A percentile compares a stretch with the other conserved stretches of the same genome.
Conservation (phyloP, 2,329 filamentous ascomycete genomes). For the Ceratocystis ficicola region DNA sequence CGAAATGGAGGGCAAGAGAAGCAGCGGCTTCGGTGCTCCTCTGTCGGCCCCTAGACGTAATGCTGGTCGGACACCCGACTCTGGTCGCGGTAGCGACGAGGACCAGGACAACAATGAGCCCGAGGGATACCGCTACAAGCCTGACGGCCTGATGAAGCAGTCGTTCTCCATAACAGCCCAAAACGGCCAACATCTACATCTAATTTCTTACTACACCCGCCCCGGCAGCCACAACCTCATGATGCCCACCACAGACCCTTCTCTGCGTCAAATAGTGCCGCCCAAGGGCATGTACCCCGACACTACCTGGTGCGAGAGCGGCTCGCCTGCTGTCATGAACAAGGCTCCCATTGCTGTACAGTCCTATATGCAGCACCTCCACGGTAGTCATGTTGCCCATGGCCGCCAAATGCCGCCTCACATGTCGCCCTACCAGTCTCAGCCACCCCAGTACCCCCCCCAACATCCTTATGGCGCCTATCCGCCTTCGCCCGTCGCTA, state of each 20-base stretch:
- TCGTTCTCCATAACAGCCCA: slow-evolving; percentile 98
- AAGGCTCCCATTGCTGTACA: slow-evolving; percentile 54
- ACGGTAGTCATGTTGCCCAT: slow-evolving; percentile 25
- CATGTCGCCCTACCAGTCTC: slow-evolving; percentile 28
- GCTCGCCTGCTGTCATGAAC: slow-evolving; percentile 68
- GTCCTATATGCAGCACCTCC: slow-evolving; percentile 30
- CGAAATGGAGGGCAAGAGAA: slow-evolving; percentile 97
- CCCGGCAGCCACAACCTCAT: slow-evolving; percentile 59
- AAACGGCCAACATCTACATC: slow-evolving; percentile 75
- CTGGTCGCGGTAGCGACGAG: slow-evolving; percentile 67
- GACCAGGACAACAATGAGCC: slow-evolving; percentile 75
- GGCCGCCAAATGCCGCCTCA: slow-evolving; percentile 24
- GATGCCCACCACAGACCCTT: slow-evolving; percentile 70
- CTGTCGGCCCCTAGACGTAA: slow-evolving; percentile 36
- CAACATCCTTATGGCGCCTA: slow-evolving; percentile 28
- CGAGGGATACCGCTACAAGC: slow-evolving; percentile 89
- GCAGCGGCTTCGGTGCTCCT: slow-evolving; percentile 54
- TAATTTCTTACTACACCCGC: slow-evolving; percentile 93
- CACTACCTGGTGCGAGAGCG: slow-evolving; percentile 77
- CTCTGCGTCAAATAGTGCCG: slow-evolving; percentile 69
- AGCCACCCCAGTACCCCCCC: slow-evolving; percentile 30
- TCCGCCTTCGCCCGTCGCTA: slow-evolving; percentile 41
- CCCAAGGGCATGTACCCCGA: slow-evolving; percentile 95
- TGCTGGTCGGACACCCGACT: slow-evolving; percentile 70
- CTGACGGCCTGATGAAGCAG: slow-evolving; percentile 96